A percentile compares a stretch with the other conserved stretches of the same genome.
These are phyloP conservation scores for Saksenaea vasiformis DNA, from an alignment of 371 early-diverging fungal species.

Conservation along the genomic window DNA sequence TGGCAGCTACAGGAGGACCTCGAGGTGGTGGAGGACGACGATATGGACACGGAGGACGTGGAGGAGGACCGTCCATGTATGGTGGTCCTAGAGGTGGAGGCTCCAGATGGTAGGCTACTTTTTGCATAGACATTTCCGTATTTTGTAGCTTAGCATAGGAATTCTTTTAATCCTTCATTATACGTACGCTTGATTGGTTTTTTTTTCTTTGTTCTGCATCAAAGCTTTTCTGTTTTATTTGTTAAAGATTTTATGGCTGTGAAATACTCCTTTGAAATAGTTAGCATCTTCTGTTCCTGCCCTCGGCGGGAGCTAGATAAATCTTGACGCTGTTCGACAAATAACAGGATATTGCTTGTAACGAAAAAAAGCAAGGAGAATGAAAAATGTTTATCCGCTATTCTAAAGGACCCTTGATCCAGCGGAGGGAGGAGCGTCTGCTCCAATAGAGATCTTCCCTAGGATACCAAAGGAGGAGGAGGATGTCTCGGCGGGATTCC, in stretches of 20 bases:
- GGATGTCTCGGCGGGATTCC: background rate
- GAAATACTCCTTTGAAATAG: no score
- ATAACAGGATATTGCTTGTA: no score
- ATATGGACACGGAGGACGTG: constrained; percentile 54
- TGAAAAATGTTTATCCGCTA: no score
- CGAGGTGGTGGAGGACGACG: constrained; percentile 50
- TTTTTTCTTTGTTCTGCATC: background rate
- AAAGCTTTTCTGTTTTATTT: background rate
- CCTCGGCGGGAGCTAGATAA: no score
- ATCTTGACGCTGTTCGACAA: no score
- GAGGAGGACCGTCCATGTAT: constrained; percentile 38
- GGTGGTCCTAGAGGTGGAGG: constrained; percentile 35
- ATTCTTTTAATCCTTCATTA: background rate
- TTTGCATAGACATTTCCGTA: constrained; percentile 3
- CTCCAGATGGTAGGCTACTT: constrained; percentile 6
- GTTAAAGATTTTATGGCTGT: no score
- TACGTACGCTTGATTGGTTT: background rate
- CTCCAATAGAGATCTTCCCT: no score
- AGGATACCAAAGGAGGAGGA: no score
- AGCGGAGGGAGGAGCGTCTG: no score
- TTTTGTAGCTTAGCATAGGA: background rate
- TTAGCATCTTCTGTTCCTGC: no score
- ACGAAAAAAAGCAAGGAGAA: no score
- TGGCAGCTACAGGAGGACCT: constrained; percentile 56
- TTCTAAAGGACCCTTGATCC: no score